Evolutionary conservation across 768 basidiomycete genomes (phyloP).

Genomic region (Mycena rebaudengoi): DNA sequence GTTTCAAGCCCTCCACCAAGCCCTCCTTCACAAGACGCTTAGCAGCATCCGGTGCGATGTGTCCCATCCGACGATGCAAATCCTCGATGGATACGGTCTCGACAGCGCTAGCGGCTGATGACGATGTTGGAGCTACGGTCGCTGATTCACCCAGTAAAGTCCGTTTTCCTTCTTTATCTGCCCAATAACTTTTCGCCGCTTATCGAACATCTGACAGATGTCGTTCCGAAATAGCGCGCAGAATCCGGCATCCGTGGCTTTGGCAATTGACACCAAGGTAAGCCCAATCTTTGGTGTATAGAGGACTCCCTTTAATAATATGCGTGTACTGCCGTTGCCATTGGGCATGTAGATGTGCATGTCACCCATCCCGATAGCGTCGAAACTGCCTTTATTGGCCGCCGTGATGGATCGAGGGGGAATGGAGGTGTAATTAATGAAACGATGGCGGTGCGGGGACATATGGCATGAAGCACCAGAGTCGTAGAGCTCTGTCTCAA

Average conservation of each 20-base stretch:
- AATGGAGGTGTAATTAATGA: slow-evolving; percentile 39
- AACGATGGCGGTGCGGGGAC: slow-evolving; percentile 39
- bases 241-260: slow-evolving; percentile 35
- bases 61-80: slow-evolving; percentile 37
- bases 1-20: slow-evolving; percentile 35
- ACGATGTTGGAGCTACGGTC: not conserved
- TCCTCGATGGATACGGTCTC: slow-evolving; percentile 27
- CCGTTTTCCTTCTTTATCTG: not conserved
- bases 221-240: slow-evolving; percentile 30
- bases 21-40: slow-evolving; percentile 33
- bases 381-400: slow-evolving; percentile 36
- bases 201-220: slow-evolving; percentile 30
- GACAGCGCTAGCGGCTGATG: not conserved
- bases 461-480: slow-evolving; percentile 48
- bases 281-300: slow-evolving; percentile 38
- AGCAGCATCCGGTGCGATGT: slow-evolving; percentile 31
- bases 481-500: slow-evolving; percentile 44
- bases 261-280: slow-evolving; percentile 40
- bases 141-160: not conserved
- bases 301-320: slow-evolving; percentile 26
- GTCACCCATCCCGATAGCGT: slow-evolving; percentile 41
- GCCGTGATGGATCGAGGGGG: slow-evolving; percentile 38
- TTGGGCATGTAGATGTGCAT: slow-evolving; percentile 34
- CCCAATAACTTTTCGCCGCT: not conserved
- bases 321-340: slow-evolving; percentile 23